phyloP scores from a whole-genome alignment of 1,284 basidiomycete species.

The Wallemia hederae region DNA sequence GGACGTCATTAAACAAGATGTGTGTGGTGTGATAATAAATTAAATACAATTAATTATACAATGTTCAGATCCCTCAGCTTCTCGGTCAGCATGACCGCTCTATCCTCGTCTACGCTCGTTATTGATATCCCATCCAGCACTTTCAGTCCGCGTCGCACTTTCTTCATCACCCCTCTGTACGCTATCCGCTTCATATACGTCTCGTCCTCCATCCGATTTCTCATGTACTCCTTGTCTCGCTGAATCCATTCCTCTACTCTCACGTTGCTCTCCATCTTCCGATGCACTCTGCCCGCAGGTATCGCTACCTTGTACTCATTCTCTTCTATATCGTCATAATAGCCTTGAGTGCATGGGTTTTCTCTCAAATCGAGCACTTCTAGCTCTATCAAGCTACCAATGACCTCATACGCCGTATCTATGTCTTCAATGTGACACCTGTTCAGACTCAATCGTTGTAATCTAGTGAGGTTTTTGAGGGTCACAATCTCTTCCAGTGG shows the following conservation, averaged over 20 bases:
- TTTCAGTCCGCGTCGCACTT: conserved; percentile 31
- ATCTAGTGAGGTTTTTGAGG: background rate
- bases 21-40: background rate
- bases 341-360: conserved; percentile 81
- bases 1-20: too few species aligned
- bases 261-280: conserved; percentile 4
- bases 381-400: conserved; percentile 1
- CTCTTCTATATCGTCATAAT: conserved; percentile 39
- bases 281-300: conserved; percentile 6
- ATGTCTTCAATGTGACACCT: background rate
- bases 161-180: conserved; percentile 62
- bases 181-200: conserved; percentile 54
- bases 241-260: conserved; percentile 2
- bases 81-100: conserved; percentile 37
- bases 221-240: background rate
- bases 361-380: conserved; percentile 25
- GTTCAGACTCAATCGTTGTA: background rate
- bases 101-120: conserved; percentile 44
- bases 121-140: conserved; percentile 56
- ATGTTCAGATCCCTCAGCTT: conserved; percentile 2
- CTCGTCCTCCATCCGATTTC: conserved; percentile 32
- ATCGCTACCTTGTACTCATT: conserved; percentile 18
- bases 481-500: background rate
- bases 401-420: conserved; percentile 1
- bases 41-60: background rate